A percentile compares a stretch with the other conserved stretches of the same genome.
These are phyloP conservation scores for Podila horticola DNA, from an alignment of 192 early-diverging fungal species.

Conservation along the genomic window DNA sequence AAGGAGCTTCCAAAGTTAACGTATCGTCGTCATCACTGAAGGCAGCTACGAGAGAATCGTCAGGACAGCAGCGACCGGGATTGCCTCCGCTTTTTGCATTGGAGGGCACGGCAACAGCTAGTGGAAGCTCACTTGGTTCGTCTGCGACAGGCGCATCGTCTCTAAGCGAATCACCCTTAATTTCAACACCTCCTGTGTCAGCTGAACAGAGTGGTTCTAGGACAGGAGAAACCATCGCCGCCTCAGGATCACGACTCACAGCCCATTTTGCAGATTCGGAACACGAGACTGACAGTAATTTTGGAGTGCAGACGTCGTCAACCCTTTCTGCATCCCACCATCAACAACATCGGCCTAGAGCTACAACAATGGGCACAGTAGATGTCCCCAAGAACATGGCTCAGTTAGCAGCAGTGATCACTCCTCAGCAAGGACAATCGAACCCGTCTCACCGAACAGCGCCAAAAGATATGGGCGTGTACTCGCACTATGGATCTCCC, in stretches of 20 bases:
- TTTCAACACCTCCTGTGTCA: neutral
- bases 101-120: neutral
- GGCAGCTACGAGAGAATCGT: neutral
- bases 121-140: neutral
- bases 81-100: neutral
- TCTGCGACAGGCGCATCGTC: neutral
- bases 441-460: slow-evolving; percentile 16
- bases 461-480: neutral
- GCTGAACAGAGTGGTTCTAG: neutral
- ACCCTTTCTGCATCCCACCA: slow-evolving; percentile 5
- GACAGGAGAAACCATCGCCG: neutral
- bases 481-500: neutral
- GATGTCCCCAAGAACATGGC: slow-evolving; percentile 51
- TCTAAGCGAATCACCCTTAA: neutral
- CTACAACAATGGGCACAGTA: slow-evolving; percentile 50
- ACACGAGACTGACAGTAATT: neutral
- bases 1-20: neutral
- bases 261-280: neutral
- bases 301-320: neutral
- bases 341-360: slow-evolving; percentile 33
- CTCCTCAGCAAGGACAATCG: slow-evolving; percentile 17
- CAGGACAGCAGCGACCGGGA: neutral
- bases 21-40: neutral
- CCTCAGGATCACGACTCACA: neutral
- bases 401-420: slow-evolving; percentile 44